phyloP scores from a whole-genome alignment of 129 eudicot genomes.

The Escallonia rubra region DNA sequence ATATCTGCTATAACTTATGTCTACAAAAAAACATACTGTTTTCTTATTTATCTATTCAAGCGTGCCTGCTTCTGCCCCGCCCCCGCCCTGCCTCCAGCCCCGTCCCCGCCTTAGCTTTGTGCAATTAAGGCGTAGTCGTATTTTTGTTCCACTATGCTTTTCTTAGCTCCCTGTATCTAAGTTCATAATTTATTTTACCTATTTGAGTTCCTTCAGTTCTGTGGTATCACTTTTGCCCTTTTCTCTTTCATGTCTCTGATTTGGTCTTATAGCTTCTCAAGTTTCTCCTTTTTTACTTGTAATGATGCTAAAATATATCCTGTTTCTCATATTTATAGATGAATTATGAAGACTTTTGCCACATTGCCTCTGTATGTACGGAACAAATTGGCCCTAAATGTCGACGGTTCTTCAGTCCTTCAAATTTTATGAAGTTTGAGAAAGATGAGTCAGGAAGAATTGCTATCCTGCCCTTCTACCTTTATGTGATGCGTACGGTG shows the following conservation, averaged over 20 bases:
- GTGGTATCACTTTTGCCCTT: neutral
- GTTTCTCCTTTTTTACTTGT: conserved; percentile 7
- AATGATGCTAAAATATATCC: conserved; percentile 14
- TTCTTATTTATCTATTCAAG: too few relatives aligned
- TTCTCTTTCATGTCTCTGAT: conserved; percentile 3
- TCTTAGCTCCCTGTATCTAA: too few relatives aligned
- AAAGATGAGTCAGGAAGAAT: conserved; percentile 97
- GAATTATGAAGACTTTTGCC: conserved; percentile 99
- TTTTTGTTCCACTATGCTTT: too few relatives aligned
- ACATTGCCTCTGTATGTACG: conserved; percentile 96
- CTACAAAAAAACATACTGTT: too few relatives aligned
- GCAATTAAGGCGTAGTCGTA: too few relatives aligned
- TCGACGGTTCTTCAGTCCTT: conserved; percentile 96
- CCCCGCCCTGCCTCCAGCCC: too few relatives aligned
- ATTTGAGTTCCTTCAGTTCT: too few relatives aligned
- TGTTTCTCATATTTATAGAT: conserved; percentile 44
- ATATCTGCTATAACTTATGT: too few relatives aligned
- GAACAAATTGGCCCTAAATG: conserved; percentile 99
- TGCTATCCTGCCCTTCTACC: conserved; percentile 93
- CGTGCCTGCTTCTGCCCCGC: too few relatives aligned
- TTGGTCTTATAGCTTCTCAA: neutral
- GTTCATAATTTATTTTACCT: too few relatives aligned
- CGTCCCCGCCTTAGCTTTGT: too few relatives aligned
- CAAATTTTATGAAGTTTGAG: conserved; percentile 99
- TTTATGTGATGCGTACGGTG: conserved; percentile 99